These are phyloP conservation scores for Pythium aphanidermatum DNA, from an alignment of 352 stramenopile species.

Conservation along the genomic window DNA sequence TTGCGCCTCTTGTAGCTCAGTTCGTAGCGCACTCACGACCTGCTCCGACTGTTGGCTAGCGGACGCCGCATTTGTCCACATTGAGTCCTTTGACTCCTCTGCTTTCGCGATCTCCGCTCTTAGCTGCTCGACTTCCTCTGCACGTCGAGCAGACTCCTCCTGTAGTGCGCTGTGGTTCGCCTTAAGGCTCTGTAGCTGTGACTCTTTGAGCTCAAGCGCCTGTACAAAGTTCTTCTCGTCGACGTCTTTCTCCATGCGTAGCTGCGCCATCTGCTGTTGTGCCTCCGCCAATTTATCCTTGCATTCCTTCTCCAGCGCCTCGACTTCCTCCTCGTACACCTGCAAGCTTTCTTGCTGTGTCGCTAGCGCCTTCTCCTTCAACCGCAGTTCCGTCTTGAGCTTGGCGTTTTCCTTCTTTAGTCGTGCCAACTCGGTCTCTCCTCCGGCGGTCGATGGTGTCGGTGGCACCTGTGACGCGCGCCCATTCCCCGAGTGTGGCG, in stretches of 20 bases:
- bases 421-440: constrained; percentile 7
- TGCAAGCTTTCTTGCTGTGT: constrained; percentile 50
- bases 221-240: constrained; percentile 74
- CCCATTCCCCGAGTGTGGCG: constrained; percentile 13
- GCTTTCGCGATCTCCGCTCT: constrained; percentile 39
- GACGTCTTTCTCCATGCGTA: constrained; percentile 55
- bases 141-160: constrained; percentile 29
- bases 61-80: constrained; percentile 62
- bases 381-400: constrained; percentile 41
- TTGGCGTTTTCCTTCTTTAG: constrained; percentile 51
- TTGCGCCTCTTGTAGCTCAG: constrained; percentile 65
- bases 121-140: constrained; percentile 33
- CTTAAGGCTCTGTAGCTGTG: constrained; percentile 40
- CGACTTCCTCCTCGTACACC: constrained; percentile 71
- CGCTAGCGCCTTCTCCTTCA: constrained; percentile 57
- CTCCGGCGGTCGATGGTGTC: not conserved
- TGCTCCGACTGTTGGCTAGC: constrained; percentile 64
- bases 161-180: constrained; percentile 33
- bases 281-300: constrained; percentile 58
- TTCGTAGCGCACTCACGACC: constrained; percentile 46
- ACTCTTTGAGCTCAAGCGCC: constrained; percentile 66
- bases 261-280: constrained; percentile 37
- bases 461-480: not conserved
- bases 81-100: constrained; percentile 56
- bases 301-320: constrained; percentile 70